Conservation (phyloP, 129 eudicot genomes). For the Ambrosia trifida region DNA sequence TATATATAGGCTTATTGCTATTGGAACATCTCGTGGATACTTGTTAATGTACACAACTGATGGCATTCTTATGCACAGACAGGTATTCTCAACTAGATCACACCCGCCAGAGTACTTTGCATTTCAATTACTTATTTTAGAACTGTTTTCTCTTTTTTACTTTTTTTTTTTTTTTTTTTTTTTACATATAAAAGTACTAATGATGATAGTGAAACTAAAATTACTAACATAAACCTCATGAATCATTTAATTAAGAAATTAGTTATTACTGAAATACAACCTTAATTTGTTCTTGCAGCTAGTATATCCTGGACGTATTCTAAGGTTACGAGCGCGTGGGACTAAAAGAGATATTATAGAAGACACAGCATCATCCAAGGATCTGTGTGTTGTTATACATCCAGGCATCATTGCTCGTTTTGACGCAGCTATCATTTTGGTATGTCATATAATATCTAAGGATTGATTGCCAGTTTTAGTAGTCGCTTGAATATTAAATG, state of each 20-base stretch:
- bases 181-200: too few relatives aligned
- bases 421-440: conserved; percentile 94
- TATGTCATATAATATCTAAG: conserved; percentile 23
- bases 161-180: too few relatives aligned
- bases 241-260: too few relatives aligned
- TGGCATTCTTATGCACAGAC: conserved; percentile 84
- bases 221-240: background rate
- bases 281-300: conserved; percentile 47
- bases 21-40: conserved; percentile 86
- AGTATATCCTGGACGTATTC: conserved; percentile 74
- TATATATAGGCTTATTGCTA: conserved; percentile 67
- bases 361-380: conserved; percentile 72
- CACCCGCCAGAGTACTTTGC: too few relatives aligned
- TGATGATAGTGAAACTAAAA: too few relatives aligned
- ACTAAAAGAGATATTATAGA: conserved; percentile 72
- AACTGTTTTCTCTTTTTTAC: too few relatives aligned
- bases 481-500: too few relatives aligned
- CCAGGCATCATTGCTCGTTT: conserved; percentile 90
- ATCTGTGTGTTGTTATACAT: conserved; percentile 69
- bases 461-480: conserved; percentile 7
- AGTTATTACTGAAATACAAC: background rate
- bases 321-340: conserved; percentile 85
- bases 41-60: conserved; percentile 67
- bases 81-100: conserved; percentile 45
- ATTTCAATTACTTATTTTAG: too few relatives aligned